Evolutionary conservation across 352 stramenopile species (phyloP).

Genomic region (Pythium chondricola): DNA sequence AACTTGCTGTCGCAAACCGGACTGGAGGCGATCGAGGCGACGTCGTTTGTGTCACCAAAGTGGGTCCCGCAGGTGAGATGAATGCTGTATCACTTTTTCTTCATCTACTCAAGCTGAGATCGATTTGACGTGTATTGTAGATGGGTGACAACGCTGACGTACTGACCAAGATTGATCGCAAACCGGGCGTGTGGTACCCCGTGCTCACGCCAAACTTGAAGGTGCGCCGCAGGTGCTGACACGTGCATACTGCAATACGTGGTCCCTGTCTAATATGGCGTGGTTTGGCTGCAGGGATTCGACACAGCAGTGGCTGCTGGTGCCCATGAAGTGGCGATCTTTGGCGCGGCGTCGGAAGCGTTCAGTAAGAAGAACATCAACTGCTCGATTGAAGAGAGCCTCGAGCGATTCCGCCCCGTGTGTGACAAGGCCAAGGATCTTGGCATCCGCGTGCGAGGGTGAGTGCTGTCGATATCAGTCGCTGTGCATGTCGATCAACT

Average conservation of each 20-base stretch:
- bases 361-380: slow-evolving; percentile 98
- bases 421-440: slow-evolving; percentile 72
- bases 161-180: slow-evolving; percentile 74
- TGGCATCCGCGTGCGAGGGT: slow-evolving; percentile 88
- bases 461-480: not conserved
- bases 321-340: slow-evolving; percentile 94
- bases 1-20: slow-evolving; percentile 88
- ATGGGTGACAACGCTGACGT: slow-evolving; percentile 93
- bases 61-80: slow-evolving; percentile 93
- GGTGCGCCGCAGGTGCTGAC: slow-evolving; percentile 23
- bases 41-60: slow-evolving; percentile 95
- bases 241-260: not conserved
- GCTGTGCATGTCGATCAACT: too few relatives aligned
- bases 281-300: slow-evolving; percentile 54
- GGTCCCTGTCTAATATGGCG: not conserved
- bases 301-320: slow-evolving; percentile 75
- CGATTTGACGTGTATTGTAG: slow-evolving; percentile 19
- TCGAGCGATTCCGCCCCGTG: slow-evolving; percentile 90
- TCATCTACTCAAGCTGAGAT: not conserved
- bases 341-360: slow-evolving; percentile 91
- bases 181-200: slow-evolving; percentile 78
- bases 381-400: slow-evolving; percentile 93
- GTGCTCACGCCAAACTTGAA: slow-evolving; percentile 93
- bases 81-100: not conserved
- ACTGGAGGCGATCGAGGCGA: slow-evolving; percentile 89